phyloP scores from a whole-genome alignment of 139 green algal genomes.

The Tetradesmus obliquus region DNA sequence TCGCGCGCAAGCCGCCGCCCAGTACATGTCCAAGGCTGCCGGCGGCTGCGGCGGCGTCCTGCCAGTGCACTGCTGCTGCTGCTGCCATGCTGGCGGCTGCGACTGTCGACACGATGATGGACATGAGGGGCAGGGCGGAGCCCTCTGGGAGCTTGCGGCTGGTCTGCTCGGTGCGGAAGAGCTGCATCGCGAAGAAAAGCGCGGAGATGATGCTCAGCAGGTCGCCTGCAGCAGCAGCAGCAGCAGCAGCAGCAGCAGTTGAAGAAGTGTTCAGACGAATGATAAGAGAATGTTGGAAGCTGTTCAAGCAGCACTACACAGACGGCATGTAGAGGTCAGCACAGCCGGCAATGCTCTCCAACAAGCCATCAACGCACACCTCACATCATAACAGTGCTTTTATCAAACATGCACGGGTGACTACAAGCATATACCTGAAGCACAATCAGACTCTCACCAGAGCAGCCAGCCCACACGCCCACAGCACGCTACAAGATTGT shows the following conservation, averaged over 20 bases:
- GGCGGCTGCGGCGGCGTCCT: not conserved
- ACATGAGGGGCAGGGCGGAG: constrained; percentile 57
- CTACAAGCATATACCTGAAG: too few relatives aligned
- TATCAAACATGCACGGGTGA: too few relatives aligned
- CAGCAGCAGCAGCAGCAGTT: not conserved
- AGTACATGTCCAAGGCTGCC: constrained; percentile 6
- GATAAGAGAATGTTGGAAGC: not conserved
- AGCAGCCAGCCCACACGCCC: constrained; percentile 64
- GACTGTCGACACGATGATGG: constrained; percentile 59
- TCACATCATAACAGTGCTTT: too few relatives aligned
- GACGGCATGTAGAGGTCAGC: too few relatives aligned
- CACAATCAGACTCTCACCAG: constrained; percentile 59
- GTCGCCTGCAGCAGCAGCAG: constrained; percentile 64
- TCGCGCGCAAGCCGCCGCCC: constrained; percentile 25
- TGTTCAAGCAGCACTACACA: not conserved
- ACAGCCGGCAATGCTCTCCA: too few relatives aligned
- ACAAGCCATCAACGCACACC: too few relatives aligned
- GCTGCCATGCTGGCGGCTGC: constrained; percentile 40
- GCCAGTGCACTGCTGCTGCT: constrained; percentile 29
- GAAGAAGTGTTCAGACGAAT: not conserved
- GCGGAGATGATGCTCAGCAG: constrained; percentile 73
- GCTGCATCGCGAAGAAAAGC: constrained; percentile 82
- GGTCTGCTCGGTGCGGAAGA: constrained; percentile 68
- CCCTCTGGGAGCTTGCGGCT: constrained; percentile 49
- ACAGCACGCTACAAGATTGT: constrained; percentile 53